Conservation (phyloP, 345 rosid species). For the Eucalyptus caleyi region DNA sequence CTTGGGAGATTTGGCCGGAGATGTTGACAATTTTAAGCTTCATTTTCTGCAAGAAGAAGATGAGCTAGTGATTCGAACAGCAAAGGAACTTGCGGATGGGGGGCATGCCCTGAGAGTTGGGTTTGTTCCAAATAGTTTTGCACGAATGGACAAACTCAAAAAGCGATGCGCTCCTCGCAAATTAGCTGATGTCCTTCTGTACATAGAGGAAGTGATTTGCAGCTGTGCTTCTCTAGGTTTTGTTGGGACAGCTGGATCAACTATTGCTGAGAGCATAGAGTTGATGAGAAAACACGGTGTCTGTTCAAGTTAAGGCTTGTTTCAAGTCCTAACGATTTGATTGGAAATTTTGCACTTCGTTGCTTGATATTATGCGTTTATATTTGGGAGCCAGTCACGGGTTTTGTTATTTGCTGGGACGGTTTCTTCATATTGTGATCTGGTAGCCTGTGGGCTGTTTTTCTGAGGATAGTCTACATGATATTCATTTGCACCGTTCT, state of each 20-base stretch:
- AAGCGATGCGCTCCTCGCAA: constrained; percentile 25
- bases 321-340: background rate
- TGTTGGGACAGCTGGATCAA: constrained; percentile 85
- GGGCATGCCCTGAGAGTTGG: constrained; percentile 40
- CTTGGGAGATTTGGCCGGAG: constrained; percentile 57
- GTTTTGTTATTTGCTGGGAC: background rate
- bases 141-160: constrained; percentile 9
- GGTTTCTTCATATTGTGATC: background rate
- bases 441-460: background rate
- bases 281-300: constrained; percentile 50
- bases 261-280: constrained; percentile 77
- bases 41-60: constrained; percentile 46
- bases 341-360: background rate
- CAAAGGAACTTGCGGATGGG: constrained; percentile 27
- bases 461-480: background rate
- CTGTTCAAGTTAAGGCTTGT: constrained; percentile 11
- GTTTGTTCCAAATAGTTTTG: constrained; percentile 10
- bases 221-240: constrained; percentile 96
- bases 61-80: constrained; percentile 33
- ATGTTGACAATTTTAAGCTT: constrained; percentile 38
- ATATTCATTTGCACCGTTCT: background rate
- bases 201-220: constrained; percentile 74
- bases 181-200: constrained; percentile 48
- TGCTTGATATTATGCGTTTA: background rate
- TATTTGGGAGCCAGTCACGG: background rate